Evolutionary conservation across 1,284 basidiomycete species (phyloP).

Genomic region (Fomitiporia mediterranea): DNA sequence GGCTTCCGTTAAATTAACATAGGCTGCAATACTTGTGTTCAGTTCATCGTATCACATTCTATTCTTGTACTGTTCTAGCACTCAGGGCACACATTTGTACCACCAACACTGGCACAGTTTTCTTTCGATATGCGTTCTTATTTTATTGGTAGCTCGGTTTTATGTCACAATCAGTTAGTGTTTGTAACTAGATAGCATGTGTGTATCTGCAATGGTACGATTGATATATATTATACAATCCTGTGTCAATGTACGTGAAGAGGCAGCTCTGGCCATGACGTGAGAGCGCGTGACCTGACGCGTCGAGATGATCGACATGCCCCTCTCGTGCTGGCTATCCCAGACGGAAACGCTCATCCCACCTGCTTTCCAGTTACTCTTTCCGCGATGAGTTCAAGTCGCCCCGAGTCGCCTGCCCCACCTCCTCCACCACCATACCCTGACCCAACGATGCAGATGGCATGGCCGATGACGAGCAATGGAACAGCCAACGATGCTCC

Average conservation of each 20-base stretch:
- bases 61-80: conserved; percentile 18
- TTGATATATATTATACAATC: too few relatives aligned
- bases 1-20: neutral
- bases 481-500: conserved; percentile 24
- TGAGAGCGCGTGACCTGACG: neutral
- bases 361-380: neutral
- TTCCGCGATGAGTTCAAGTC: neutral
- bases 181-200: too few relatives aligned
- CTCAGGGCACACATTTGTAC: too few relatives aligned
- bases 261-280: neutral
- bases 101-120: too few relatives aligned
- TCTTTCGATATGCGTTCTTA: too few relatives aligned
- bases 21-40: too few relatives aligned
- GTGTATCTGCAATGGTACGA: neutral
- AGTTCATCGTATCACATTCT: conserved; percentile 17
- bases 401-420: conserved; percentile 5
- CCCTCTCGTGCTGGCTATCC: neutral
- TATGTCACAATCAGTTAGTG: too few relatives aligned
- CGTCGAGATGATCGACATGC: neutral
- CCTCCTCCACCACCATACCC: conserved; percentile 53
- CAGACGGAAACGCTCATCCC: neutral
- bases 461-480: conserved; percentile 61
- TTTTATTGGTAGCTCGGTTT: too few relatives aligned
- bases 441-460: conserved; percentile 67
- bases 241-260: neutral